phyloP scores from a whole-genome alignment of 1,139 yeast genomes.

The Pichia sp. region DNA sequence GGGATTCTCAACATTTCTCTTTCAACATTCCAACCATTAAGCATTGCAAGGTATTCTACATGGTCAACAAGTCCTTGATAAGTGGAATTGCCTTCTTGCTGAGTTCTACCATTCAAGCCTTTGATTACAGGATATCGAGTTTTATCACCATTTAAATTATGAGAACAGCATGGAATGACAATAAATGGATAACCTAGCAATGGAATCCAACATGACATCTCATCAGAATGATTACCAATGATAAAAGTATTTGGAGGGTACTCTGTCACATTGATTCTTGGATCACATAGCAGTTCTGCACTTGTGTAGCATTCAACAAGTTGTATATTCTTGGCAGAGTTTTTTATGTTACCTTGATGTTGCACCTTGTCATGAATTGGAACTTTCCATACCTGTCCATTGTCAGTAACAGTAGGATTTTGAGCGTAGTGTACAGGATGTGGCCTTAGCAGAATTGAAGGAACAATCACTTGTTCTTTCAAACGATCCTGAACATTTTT shows the following conservation, averaged over 20 bases:
- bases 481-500: constrained; percentile 47
- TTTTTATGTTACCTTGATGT: constrained; percentile 16
- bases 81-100: constrained; percentile 39
- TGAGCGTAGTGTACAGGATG: constrained; percentile 51
- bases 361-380: constrained; percentile 29
- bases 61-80: constrained; percentile 84
- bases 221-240: constrained; percentile 95
- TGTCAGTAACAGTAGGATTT: constrained; percentile 49
- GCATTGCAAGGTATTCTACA: constrained; percentile 58
- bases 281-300: constrained; percentile 44
- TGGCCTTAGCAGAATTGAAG: constrained; percentile 60
- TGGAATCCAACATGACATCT: constrained; percentile 93
- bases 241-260: constrained; percentile 67
- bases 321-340: constrained; percentile 25
- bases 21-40: constrained; percentile 78
- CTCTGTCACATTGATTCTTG: constrained; percentile 58
- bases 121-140: constrained; percentile 48
- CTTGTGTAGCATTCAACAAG: constrained; percentile 41
- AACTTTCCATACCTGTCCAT: constrained; percentile 55
- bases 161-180: constrained; percentile 95
- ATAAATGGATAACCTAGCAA: constrained; percentile 77
- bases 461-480: constrained; percentile 73
- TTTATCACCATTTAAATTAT: constrained; percentile 70
- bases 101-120: constrained; percentile 17
- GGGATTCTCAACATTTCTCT: constrained; percentile 89